Evolutionary conservation across 257 asterid species (phyloP), one percentile per base, ranked within the genome.

Genomic region (Datura wrightii): DNA sequence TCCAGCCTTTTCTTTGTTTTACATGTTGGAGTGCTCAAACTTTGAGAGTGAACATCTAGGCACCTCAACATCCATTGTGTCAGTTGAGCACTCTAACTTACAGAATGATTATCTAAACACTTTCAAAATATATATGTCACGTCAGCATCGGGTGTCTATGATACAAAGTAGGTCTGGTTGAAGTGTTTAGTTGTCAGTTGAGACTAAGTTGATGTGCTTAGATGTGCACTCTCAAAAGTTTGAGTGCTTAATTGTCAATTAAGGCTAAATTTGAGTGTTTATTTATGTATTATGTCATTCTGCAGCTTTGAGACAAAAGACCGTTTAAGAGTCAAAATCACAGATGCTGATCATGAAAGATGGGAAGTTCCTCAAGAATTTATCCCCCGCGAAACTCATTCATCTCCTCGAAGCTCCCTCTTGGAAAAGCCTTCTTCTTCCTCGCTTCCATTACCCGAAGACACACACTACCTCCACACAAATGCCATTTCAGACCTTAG

Each of bases 401-500:
- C 52, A 11, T 3, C 11, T 31, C 60, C 54, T 39, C 60, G 42
- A 14, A 74, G 42, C 80, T 74, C 80, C 19, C 59, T 74, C 3
- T 48, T 46, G 42, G 81, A 76, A 52, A 76, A 50, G 8, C 44
- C 3, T 8, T 76, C 81, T 76, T 48, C 10, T 24, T 59, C 76
- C 44, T 63, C 56, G n/a, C 15, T 44, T 56, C 46, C 53, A 48
- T 42, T 11, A n/a, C 8, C 74, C 10, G 59, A 46, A 24, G 42
- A 42, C 15, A 81, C 69, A 16, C 82, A 65, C 50, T 72, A 46
- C 53, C 55, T 63, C 84, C 84, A 82, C 55, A 69, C 88, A 1
- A 63, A 79, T 41, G 72, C 88, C 59, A 9, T 19, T 82, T 87
- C 92, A 1, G 92, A 89, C 74, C 89, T 89, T n/a, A 50, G 44